Evolutionary conservation across 495 filamentous ascomycete genomes (phyloP), one percentile per base, ranked within the genome.

Genomic region (Pseudomonodictys pantanalensis): DNA sequence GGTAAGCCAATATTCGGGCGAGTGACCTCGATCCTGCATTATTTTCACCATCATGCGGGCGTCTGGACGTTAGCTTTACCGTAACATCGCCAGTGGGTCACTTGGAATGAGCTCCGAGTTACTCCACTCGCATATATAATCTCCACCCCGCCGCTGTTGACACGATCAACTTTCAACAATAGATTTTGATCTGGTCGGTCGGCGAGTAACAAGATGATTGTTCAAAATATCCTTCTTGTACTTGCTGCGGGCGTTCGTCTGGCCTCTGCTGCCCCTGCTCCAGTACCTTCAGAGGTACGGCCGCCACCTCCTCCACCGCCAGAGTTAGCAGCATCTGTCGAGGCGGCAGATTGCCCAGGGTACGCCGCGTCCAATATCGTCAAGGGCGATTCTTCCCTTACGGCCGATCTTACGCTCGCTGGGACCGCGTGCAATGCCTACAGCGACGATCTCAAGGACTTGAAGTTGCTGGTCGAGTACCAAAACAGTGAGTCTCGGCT

Each of bases 391-490:
- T 75, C 75, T 2, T 75, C 78, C 9, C 72, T 87, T 20, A 84
- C 78, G 3, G 89, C 87, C 0, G 82, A 88, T 45, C 75, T 95
- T 68, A 79, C 64, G 18, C 75, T 92, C 2, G 85, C 86, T 11
- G 87, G 87, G 0, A 64, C 78, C 25, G 77, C 81, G 22, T 93
- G 89, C 68, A 83, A 90, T 72, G 78, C 79, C 3, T 91, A 89
- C 64, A 87, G 88, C 17, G 77, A 76, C 1, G 89, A 93, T 65
- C 49, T 93, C 57, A 67, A 75, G 42, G 76, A 84, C 35, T 72
- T 93, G 62, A 84, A 77, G 56, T 72, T 92, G 45, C 73, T 84
- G 29, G 88, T 92, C 35, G 85, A 86, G 26, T 91, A 91, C 61
- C 85, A 92, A 67, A 85, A 82, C 6, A 80, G 88, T 91, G 65